A percentile compares a stretch with the other conserved stretches of the same genome.
Conservation (phyloP, 2,329 filamentous ascomycete genomes). For the Penicillium sp. region DNA sequence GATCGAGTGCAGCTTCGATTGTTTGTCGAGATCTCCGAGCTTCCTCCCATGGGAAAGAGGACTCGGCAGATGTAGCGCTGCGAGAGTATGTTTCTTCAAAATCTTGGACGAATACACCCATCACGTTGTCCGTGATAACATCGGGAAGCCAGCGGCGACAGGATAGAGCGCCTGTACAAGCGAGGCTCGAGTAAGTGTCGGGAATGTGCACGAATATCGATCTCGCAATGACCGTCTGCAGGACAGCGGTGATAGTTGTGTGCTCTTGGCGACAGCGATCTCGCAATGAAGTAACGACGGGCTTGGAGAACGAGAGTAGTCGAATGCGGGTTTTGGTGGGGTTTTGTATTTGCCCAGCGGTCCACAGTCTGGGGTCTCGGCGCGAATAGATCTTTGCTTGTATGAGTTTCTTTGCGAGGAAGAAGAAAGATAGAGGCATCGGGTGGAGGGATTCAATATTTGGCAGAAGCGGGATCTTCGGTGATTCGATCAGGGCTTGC, state of each 20-base stretch:
- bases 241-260: conserved; percentile 43
- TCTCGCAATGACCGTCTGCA: conserved; percentile 42
- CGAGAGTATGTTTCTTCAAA: conserved; percentile 32
- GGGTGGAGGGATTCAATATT: conserved; percentile 43
- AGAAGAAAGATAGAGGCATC: conserved; percentile 38
- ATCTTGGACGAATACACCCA: conserved; percentile 41
- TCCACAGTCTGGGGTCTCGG: conserved; percentile 35
- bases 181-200: conserved; percentile 29
- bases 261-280: conserved; percentile 35
- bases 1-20: conserved; percentile 27
- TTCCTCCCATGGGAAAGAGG: conserved; percentile 35
- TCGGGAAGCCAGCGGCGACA: conserved; percentile 38
- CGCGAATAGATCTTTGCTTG: conserved; percentile 32
- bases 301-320: conserved; percentile 33
- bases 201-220: conserved; percentile 37
- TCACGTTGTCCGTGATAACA: conserved; percentile 35
- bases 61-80: conserved; percentile 4
- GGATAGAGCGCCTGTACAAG: conserved; percentile 38
- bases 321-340: conserved; percentile 29
- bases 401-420: conserved; percentile 35
- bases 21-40: conserved; percentile 30
- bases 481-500: conserved; percentile 22
- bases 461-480: conserved; percentile 36
- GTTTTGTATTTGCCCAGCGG: conserved; percentile 28
- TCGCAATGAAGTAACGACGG: conserved; percentile 30